Evolutionary conservation across 176 grass and related monocot genomes (phyloP).

Genomic region (Tillandsia fasciculata): DNA sequence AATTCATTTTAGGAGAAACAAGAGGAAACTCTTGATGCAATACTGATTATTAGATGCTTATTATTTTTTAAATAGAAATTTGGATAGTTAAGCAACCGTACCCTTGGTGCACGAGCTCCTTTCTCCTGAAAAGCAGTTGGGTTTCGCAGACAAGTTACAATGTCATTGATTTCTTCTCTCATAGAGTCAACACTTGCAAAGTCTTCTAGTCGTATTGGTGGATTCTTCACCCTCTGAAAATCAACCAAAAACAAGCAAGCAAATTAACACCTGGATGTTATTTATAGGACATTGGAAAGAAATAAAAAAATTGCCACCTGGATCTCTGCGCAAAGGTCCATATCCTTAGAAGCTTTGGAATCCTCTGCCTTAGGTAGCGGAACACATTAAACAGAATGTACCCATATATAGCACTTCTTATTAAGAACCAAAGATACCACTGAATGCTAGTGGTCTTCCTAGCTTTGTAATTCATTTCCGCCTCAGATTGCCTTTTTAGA

Average conservation of each 20-base stretch:
- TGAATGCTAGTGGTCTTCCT: neutral
- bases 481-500: constrained; percentile 24
- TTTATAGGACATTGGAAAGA: neutral
- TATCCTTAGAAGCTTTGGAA: constrained; percentile 26
- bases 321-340: constrained; percentile 21
- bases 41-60: too few relatives aligned
- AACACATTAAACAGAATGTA: constrained; percentile 20
- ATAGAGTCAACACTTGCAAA: constrained; percentile 35
- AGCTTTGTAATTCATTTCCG: constrained; percentile 17
- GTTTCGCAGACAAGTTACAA: constrained; percentile 28
- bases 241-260: neutral
- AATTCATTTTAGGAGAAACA: too few relatives aligned
- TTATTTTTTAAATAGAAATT: neutral
- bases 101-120: constrained; percentile 27
- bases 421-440: constrained; percentile 28
- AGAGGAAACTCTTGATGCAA: too few relatives aligned
- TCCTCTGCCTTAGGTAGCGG: constrained; percentile 1
- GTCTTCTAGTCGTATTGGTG: constrained; percentile 24
- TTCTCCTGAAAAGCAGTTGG: constrained; percentile 32
- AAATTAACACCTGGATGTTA: neutral
- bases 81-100: constrained; percentile 1
- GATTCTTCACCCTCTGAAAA: constrained; percentile 32
- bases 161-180: constrained; percentile 37
- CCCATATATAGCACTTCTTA: constrained; percentile 19
- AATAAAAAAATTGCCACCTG: neutral